phyloP scores from a whole-genome alignment of 768 basidiomycete genomes.

The Tricholoma sp. region DNA sequence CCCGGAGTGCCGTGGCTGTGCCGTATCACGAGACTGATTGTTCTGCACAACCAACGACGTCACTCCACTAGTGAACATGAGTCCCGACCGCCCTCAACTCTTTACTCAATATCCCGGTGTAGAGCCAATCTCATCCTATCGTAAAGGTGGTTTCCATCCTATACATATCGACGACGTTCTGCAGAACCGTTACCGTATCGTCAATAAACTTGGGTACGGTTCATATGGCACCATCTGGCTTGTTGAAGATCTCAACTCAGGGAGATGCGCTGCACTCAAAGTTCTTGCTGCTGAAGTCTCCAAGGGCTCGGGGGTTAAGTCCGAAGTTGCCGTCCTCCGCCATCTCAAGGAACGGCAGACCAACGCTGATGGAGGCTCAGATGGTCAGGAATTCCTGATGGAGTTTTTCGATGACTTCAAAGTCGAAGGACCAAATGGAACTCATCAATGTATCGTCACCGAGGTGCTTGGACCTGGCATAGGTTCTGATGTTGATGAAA shows the following conservation, averaged over 20 bases:
- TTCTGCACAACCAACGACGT: too few species aligned
- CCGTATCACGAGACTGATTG: too few species aligned
- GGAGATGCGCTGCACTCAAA: not conserved
- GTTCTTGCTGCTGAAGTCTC: not conserved
- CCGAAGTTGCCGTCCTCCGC: not conserved
- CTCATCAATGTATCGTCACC: constrained; percentile 11
- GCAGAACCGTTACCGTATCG: not conserved
- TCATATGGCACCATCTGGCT: not conserved
- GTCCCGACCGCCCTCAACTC: too few species aligned
- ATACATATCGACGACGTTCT: not conserved
- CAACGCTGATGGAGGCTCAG: not conserved
- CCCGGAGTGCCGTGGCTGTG: too few species aligned
- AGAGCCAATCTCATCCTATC: not conserved
- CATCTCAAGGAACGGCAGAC: not conserved
- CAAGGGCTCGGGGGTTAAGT: not conserved
- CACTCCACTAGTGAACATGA: too few species aligned
- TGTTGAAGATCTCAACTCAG: not conserved
- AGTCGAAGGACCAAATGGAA: constrained; percentile 13
- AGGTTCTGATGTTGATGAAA: constrained; percentile 3
- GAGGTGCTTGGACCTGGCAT: constrained; percentile 9
- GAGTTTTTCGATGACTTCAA: constrained; percentile 10
- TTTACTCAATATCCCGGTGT: not conserved
- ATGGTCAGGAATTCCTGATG: not conserved
- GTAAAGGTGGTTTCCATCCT: not conserved
- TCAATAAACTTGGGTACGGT: not conserved